Base-by-base conservation (phyloP, 768 basidiomycete genomes). In the Boletus eberwhitei region DNA sequence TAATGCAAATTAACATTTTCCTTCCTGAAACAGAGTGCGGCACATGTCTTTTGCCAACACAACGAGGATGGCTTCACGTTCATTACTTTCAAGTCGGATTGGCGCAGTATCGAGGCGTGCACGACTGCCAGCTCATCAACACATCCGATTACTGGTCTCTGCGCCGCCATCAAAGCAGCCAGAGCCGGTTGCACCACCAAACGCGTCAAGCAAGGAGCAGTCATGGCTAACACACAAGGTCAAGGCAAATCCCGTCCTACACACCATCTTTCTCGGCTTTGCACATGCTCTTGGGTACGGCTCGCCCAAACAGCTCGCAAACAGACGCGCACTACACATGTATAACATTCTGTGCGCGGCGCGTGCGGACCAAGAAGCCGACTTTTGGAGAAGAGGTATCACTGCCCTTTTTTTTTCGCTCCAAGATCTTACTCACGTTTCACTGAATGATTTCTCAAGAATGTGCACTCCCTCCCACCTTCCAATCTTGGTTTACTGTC, bases 401-500 rank as follows among this genome's bases (percentile, higher is more conserved):
- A 11, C n/a, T n/a, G 21, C 45, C 19, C 4, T 5, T 9, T 29
- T 29, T 43, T 56, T 29, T 22, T 2, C 19, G 4, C 13, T 14
- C 34, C 14, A 8, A 9, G 14, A 22, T 14, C n/a, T 14, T 26
- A 42, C 47, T 49, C 31, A 57, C 17, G 3, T 34, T 54, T 49
- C 16, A 40, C 49, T 29, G 52, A 34, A 51, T 50, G 39, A 19
- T 17, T 2, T 19, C 5, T 21, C 0, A 39, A 97, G 95, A 83
- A 55, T 96, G 90, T 64, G 78, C 78, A 54, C 79, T 98, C 7
- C 93, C 95, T 11, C 88, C 87, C 13, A 97, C 96, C 0, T 97
- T 96, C 71, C 95, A 98, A 65, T 91, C 96, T 16, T 98, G 94
- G 90, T 98, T 98, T 74, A 91, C 90, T 5, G 74, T 97, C 48